These are phyloP conservation scores for Cryphonectria carpinicola DNA, from an alignment of 2,329 filamentous ascomycete species.

Conservation along the genomic window DNA sequence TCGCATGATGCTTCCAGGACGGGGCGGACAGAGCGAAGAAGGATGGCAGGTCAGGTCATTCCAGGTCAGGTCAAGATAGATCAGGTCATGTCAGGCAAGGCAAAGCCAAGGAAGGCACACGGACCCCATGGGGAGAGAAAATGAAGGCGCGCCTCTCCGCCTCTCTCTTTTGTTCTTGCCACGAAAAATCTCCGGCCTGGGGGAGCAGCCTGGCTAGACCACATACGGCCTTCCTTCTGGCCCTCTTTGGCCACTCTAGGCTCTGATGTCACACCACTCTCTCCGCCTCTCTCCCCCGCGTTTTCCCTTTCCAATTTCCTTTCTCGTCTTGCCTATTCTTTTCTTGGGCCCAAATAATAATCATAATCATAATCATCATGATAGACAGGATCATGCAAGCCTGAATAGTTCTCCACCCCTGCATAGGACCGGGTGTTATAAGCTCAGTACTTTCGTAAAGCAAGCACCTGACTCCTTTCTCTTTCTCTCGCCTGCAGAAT, in stretches of 20 bases:
- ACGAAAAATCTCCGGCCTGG: neutral
- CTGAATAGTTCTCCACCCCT: neutral
- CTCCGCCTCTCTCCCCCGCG: slow-evolving; percentile 13
- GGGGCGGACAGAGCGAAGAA: neutral
- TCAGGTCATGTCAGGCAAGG: neutral
- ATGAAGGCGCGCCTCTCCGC: neutral
- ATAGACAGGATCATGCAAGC: neutral
- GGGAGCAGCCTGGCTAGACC: neutral
- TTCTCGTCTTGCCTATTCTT: neutral
- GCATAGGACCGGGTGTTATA: neutral
- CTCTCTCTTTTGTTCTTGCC: neutral
- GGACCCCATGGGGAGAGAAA: neutral
- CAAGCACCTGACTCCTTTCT: neutral
- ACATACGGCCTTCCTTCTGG: neutral
- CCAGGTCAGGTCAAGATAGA: neutral
- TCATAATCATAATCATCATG: neutral
- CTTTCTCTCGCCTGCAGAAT: slow-evolving; percentile 6
- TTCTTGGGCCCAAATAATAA: neutral
- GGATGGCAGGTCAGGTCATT: neutral
- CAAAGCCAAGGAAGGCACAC: neutral
- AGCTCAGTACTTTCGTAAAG: neutral
- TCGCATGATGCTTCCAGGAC: slow-evolving; percentile 3
- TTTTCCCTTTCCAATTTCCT: neutral
- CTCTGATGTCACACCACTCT: slow-evolving; percentile 15
- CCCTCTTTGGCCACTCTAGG: neutral